Base-by-base conservation (phyloP, 495 filamentous ascomycete species). In the Cercophora samala region DNA sequence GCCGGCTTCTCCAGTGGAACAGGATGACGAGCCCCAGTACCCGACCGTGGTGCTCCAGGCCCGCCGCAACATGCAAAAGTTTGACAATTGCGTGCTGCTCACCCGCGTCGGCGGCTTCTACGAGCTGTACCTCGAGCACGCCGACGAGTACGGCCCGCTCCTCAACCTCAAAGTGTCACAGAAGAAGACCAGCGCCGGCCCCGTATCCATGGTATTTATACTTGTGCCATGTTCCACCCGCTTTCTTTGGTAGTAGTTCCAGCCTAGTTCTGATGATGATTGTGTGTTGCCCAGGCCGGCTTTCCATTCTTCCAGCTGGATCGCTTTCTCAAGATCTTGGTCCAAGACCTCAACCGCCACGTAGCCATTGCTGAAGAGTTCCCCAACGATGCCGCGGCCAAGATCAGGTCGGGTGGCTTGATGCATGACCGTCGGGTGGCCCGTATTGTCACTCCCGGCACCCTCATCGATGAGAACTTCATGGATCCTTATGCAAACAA, bases 331-430 rank as follows among this genome's bases (percentile, higher is more conserved):
- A 97, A 97, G 76, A 87, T 91, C 58, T 84, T 99, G 4, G 95
- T 99, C 11, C 88, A 96, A 76, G 95, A 99, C 70, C 79, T 94
- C 58, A 90, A 90, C 69, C 89, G 90, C 75, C 90, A 93, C 76
- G 96, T 99, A 68, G 95, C 95, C 59, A 90, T 99, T 65, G 91
- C 90, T 53, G 95, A 99, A 75, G 95, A 99, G 73, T 93, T 96
- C 69, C 85, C 88, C 0, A 89, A 90, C 67, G 82, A 86, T 67
- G 77, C 86, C 54, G 84, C 88, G 46, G 81, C 84, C 52, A 91
- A 86, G 78, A 79, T 85, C 54, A 91, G 88, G 65, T 84, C 87
- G 15, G 90, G 91, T 6, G 91, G 91, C 2, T 80, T 96, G 61
- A 78, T 91, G 75, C 96, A 93, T 73, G 91, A 93, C 72, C 88